Evolutionary conservation across 441 rosid species (phyloP).

Genomic region (Hura crepitans): DNA sequence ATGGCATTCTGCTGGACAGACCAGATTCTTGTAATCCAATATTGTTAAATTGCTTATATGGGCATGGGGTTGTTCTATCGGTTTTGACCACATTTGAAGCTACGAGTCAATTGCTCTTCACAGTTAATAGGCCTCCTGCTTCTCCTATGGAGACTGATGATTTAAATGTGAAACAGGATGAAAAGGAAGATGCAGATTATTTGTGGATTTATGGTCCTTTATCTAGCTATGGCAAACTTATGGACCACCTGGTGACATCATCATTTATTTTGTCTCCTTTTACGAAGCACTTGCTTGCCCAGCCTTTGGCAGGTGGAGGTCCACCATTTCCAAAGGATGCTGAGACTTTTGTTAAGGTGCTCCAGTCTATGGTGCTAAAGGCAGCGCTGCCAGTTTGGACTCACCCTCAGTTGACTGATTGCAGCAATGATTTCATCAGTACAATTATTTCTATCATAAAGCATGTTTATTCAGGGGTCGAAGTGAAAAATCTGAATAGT

Average conservation of each 20-base stretch:
- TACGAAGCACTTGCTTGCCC: slow-evolving; percentile 81
- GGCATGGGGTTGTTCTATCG: slow-evolving; percentile 75
- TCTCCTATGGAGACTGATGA: slow-evolving; percentile 99
- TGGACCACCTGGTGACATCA: slow-evolving; percentile 97
- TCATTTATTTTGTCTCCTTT: slow-evolving; percentile 83
- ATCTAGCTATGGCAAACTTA: slow-evolving; percentile 84
- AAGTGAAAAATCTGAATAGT: slow-evolving; percentile 67
- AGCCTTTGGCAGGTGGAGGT: slow-evolving; percentile 65
- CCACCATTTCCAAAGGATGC: slow-evolving; percentile 78
- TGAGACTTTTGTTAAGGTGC: slow-evolving; percentile 86
- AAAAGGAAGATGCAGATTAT: slow-evolving; percentile 61
- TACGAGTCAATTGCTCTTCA: slow-evolving; percentile 75
- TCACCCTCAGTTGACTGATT: slow-evolving; percentile 78
- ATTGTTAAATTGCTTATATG: slow-evolving; percentile 75
- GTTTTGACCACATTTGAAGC: slow-evolving; percentile 96
- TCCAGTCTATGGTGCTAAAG: slow-evolving; percentile 92
- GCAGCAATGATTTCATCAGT: slow-evolving; percentile 74
- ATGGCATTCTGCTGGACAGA: slow-evolving; percentile 83
- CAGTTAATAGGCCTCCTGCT: slow-evolving; percentile 63
- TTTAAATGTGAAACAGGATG: slow-evolving; percentile 56
- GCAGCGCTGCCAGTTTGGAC: slow-evolving; percentile 95
- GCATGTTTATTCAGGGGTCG: slow-evolving; percentile 93
- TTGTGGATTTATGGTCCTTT: slow-evolving; percentile 94
- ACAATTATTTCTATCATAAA: slow-evolving; percentile 73
- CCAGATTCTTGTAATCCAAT: slow-evolving; percentile 91